phyloP scores from a whole-genome alignment of 1,139 yeast species.

The Trichomonascaceae sp. region DNA sequence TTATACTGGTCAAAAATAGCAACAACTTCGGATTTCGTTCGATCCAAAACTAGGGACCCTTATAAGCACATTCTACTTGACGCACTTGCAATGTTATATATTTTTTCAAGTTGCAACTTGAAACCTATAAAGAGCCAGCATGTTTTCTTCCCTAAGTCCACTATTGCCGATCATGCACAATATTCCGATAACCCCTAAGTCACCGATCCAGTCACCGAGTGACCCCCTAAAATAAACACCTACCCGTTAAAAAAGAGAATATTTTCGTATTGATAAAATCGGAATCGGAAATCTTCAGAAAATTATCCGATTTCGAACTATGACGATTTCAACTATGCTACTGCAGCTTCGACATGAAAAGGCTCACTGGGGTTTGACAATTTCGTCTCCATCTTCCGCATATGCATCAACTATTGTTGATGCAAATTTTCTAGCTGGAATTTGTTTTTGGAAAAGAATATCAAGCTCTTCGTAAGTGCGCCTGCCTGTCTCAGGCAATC shows the following conservation, averaged over 20 bases:
- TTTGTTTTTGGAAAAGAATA: slow-evolving; percentile 25
- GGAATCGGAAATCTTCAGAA: background rate
- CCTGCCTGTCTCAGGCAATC: slow-evolving; percentile 52
- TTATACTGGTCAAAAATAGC: no score
- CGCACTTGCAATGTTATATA: no score
- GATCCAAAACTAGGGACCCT: no score
- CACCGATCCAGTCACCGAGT: background rate
- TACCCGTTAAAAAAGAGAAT: no score
- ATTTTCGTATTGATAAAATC: background rate
- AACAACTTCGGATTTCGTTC: no score
- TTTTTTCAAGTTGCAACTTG: no score
- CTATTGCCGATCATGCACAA: no score
- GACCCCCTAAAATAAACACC: no score
- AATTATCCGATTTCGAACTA: background rate
- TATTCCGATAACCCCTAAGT: no score
- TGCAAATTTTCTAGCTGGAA: slow-evolving; percentile 43
- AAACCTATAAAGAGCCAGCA: no score
- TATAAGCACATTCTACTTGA: no score
- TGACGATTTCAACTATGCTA: background rate
- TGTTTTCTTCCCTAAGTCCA: no score
- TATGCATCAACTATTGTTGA: slow-evolving; percentile 27
- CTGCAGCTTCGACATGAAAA: background rate
- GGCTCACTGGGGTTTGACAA: background rate
- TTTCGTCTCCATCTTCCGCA: background rate
- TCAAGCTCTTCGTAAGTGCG: slow-evolving; percentile 58